Conservation (phyloP, 768 basidiomycete species). For the Lactarius tabidus region DNA sequence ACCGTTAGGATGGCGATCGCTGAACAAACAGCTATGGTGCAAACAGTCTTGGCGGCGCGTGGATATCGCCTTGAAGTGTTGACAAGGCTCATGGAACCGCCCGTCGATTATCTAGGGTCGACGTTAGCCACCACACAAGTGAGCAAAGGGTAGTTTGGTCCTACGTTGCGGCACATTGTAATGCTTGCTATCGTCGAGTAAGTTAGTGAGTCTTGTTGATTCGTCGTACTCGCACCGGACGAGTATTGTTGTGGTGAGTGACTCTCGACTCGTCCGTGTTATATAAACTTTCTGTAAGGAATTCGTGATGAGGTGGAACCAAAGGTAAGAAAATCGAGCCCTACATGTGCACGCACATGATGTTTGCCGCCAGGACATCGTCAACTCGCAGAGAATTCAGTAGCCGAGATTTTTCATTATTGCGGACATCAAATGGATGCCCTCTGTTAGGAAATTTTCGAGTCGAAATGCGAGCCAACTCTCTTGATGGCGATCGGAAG, state of each 20-base stretch:
- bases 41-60: conserved; percentile 30
- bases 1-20: conserved; percentile 27
- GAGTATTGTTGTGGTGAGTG: conserved; percentile 4
- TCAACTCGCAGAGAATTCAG: conserved; percentile 14
- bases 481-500: conserved; percentile 12
- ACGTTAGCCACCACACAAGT: not conserved
- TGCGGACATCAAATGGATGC: conserved; percentile 7
- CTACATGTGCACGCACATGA: conserved; percentile 20
- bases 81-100: conserved; percentile 27
- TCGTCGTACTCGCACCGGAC: conserved; percentile 5
- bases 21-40: conserved; percentile 27
- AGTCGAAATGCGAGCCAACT: not conserved
- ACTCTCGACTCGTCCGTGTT: conserved; percentile 1
- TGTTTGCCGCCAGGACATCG: conserved; percentile 22
- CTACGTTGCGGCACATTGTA: conserved; percentile 27
- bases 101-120: conserved; percentile 28
- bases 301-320: conserved; percentile 3
- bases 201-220: conserved; percentile 7
- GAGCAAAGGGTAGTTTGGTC: not conserved
- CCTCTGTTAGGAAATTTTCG: conserved; percentile 3
- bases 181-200: not conserved
- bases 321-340: not conserved
- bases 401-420: conserved; percentile 23
- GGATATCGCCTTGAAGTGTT: conserved; percentile 30
- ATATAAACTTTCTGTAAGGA: conserved; percentile 22